Evolutionary conservation across 257 asterid genomes (phyloP), one percentile per base, ranked within the genome.

Genomic region (Capsicum baccatum): DNA sequence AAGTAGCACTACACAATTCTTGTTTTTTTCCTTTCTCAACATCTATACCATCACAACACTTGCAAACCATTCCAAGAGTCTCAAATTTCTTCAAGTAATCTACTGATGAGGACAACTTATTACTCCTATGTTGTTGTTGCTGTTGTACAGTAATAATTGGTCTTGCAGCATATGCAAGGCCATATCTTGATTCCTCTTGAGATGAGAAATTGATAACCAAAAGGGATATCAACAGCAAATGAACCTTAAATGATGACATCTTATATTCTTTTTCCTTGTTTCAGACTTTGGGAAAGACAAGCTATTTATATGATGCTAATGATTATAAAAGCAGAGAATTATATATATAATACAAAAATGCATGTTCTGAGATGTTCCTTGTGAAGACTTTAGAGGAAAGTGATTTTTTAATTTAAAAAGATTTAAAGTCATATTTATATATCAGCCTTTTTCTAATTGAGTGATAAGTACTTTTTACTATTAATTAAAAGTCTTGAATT

Each of bases 21-120:
- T 58, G 82, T 16, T 3, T 50, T 59, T 21, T 37, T 42, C 73
- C 83, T 16, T 82, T 39, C 5, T 0, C 26, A 37, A 9, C 2
- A 50, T 60, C 37, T 1, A 6, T 33, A 7, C 83, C 90, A 19
- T 85, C 88, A 70, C 90, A 90, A 16, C 92, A 90, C 88, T 88
- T 83, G 90, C 92, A 90, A 57, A 84, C 84, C 78, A 90, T 33
- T 83, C 92, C 92, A 35, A 90, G 88, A 16, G 81, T 80, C 6
- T 67, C 68, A 57, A 87, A 87, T 12, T 80, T 11, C 83, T 83
- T 68, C 80, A 66, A 58, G 8, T 83, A 55, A 44, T 60, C 57
- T 59, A 56, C 54, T 69, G 78, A 69, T 26, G 66, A 78, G 0
- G 66, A 54, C 5, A 8, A 54, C 82, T 54, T 78, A 71, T 2